Evolutionary conservation across 1,284 basidiomycete genomes (phyloP).

Genomic region (Sporisorium reilianum): DNA sequence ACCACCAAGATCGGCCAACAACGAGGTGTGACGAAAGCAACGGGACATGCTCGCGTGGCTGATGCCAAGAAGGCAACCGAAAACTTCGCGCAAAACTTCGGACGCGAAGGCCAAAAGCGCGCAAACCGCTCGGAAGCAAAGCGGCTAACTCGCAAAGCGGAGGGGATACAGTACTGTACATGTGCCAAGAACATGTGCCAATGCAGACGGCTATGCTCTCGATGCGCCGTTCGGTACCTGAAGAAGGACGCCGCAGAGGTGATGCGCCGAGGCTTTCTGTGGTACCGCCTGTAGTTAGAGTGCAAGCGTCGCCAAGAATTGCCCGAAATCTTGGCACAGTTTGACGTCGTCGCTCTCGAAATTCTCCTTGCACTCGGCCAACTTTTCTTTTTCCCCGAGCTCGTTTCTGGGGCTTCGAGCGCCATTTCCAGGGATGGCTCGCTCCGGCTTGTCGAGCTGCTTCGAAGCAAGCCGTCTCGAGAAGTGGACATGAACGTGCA

Average conservation of each 20-base stretch:
- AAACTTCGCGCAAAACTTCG: neutral
- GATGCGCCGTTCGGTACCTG: neutral
- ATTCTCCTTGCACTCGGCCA: neutral
- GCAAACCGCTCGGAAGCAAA: too few relatives aligned
- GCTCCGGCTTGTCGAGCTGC: too few relatives aligned
- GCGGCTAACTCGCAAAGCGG: too few relatives aligned
- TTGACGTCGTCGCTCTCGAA: constrained; percentile 5
- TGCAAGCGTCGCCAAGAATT: constrained; percentile 23
- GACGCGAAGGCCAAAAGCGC: neutral
- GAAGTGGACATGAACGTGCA: neutral
- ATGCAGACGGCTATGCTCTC: neutral
- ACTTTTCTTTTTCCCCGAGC: neutral
- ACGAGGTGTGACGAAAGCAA: neutral
- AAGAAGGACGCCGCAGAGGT: neutral
- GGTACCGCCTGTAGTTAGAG: neutral
- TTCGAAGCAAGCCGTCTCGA: neutral
- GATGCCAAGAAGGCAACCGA: constrained; percentile 10
- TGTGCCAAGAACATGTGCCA: constrained; percentile 9
- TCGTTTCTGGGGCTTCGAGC: too few relatives aligned
- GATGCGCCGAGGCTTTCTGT: neutral
- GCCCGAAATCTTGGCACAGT: constrained; percentile 28
- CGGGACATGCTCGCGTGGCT: constrained; percentile 6
- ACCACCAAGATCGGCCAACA: neutral
- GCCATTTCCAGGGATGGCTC: too few relatives aligned
- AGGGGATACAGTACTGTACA: too few relatives aligned